These are phyloP conservation scores for Pleurotus platypus DNA, from an alignment of 768 basidiomycete species.

Conservation along the genomic window DNA sequence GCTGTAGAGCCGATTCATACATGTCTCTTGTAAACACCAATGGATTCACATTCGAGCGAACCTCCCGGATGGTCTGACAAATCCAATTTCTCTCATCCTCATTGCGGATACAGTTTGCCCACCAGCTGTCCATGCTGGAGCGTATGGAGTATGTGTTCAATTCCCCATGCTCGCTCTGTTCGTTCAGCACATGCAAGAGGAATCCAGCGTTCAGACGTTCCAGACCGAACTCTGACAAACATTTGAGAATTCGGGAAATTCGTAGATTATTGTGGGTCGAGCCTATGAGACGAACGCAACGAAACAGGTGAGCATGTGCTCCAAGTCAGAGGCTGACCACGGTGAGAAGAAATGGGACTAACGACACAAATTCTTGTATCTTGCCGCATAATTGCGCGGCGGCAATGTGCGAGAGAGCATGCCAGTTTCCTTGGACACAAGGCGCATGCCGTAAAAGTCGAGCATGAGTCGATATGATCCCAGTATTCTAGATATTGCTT, in stretches of 20 bases:
- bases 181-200: conserved; percentile 62
- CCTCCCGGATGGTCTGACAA: conserved; percentile 42
- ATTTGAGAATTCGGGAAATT: conserved; percentile 75
- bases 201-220: conserved; percentile 65
- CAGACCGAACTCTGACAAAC: conserved; percentile 65
- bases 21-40: conserved; percentile 54
- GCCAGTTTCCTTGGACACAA: conserved; percentile 55
- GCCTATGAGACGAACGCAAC: conserved; percentile 21
- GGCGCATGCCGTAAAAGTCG: conserved; percentile 76
- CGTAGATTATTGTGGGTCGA: conserved; percentile 75
- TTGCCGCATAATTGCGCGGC: conserved; percentile 44
- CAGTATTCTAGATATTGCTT: conserved; percentile 46
- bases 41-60: conserved; percentile 35
- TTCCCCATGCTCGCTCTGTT: conserved; percentile 58
- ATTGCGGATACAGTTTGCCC: conserved; percentile 70
- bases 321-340: neutral
- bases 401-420: conserved; percentile 48
- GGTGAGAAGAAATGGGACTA: conserved; percentile 27
- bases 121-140: conserved; percentile 74
- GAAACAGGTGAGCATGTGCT: neutral
- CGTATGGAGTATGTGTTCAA: conserved; percentile 45
- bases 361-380: conserved; percentile 68
- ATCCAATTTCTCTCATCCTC: conserved; percentile 58
- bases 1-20: conserved; percentile 48
- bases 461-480: conserved; percentile 72